phyloP scores from a whole-genome alignment of 2,329 filamentous ascomycete genomes.

The Purpureocillium lavendulum region DNA sequence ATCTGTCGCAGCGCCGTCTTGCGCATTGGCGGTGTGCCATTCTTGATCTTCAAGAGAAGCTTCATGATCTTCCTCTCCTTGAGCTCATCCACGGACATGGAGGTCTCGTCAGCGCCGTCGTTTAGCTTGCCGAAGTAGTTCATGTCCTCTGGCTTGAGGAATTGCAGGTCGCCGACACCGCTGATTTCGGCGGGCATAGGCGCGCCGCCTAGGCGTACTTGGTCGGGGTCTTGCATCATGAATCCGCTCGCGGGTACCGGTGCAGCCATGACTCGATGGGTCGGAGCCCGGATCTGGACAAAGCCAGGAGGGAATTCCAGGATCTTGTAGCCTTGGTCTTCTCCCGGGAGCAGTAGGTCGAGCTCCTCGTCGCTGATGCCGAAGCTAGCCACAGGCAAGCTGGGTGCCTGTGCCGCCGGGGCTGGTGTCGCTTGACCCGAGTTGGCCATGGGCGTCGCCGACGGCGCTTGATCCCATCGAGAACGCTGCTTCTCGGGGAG shows the following conservation, averaged over 20 bases:
- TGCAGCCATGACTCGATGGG: conserved; percentile 67
- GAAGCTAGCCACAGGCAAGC: conserved; percentile 55
- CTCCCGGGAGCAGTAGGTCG: conserved; percentile 79
- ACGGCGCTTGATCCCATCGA: conserved; percentile 86
- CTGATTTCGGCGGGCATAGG: conserved; percentile 93
- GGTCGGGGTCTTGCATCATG: conserved; percentile 95
- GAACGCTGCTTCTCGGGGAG: conserved; percentile 67
- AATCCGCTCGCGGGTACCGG: conserved; percentile 75
- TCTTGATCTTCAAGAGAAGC: conserved; percentile 94
- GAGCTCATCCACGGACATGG: conserved; percentile 85
- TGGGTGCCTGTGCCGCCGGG: conserved; percentile 56
- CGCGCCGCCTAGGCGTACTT: conserved; percentile 73
- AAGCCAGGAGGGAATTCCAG: conserved; percentile 88
- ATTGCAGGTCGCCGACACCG: conserved; percentile 90
- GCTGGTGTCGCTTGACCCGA: conserved; percentile 71
- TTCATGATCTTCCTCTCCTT: conserved; percentile 99
- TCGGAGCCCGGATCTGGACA: conserved; percentile 68
- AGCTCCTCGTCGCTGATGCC: conserved; percentile 89
- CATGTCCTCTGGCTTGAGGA: conserved; percentile 99
- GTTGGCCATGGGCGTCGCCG: conserved; percentile 66
- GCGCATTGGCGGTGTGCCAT: conserved; percentile 95
- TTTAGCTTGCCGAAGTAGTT: conserved; percentile 97
- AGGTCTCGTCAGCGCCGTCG: conserved; percentile 86
- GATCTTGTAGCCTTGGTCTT: conserved; percentile 86
- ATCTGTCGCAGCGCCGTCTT: conserved; percentile 96